Base-by-base conservation (phyloP, 176 grass and related monocot genomes). In the Triticum turgidum region DNA sequence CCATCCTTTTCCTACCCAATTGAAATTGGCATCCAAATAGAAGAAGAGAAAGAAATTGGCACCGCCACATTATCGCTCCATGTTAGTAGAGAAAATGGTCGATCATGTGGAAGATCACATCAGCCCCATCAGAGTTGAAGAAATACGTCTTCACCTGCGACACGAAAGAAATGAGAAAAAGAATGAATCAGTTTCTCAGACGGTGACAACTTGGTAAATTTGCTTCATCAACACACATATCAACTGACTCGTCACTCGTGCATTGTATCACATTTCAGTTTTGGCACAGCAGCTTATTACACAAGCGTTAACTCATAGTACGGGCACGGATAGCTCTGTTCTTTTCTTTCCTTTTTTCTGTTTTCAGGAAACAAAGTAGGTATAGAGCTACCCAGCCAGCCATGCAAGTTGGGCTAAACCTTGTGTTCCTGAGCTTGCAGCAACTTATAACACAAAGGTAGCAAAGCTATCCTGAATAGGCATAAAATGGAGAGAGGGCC, bases 91-190 rank as follows among this genome's bases (percentile, higher is more conserved):
- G 30, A 83, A 94, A 99, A 84, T 94, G 80, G 63, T 99, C 97
- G 4, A 99, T 85, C 94, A 99, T 99, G 90, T 96, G 97, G 86
- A 84, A 87, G 61, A 99, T 94, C 90, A 96, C 94, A 34, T 96
- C 97, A 13, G 97, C 87, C 5, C 97, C 97, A 61, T 92, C 92
- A 13, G 97, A 99, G 58, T 96, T 87, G 54, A 94, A 76, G 52
- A 91, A 85, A 89, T 92, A 93, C 25, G 90, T 91, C 63, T 96
- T 99, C 33, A 99, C 97, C 97, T 99, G 93, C 56, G 75, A 13
- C 2, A 61, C 4, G 65, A 33, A 51, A 89, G 65, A 45, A 25
- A 77, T 59, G 35, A 49, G 39, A 61, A 61, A 79, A 61, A 83
- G 4, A 37, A 45, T 2, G 4, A 44, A 20, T 83, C 58, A 7